phyloP scores from a whole-genome alignment of 345 rosid genomes.

The Euphorbia pulcherrima region DNA sequence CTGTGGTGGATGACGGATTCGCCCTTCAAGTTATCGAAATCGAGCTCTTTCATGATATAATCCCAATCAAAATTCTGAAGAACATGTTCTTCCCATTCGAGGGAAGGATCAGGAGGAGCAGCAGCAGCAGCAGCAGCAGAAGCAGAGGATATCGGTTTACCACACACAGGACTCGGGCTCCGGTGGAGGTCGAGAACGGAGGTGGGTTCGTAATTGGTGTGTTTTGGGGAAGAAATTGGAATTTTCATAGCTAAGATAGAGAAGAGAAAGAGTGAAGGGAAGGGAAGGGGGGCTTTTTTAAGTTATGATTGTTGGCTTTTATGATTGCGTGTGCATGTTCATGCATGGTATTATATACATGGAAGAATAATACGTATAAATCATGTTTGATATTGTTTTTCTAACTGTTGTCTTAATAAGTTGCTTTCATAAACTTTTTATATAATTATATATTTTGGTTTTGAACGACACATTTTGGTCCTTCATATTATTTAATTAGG shows the following conservation, averaged over 20 bases:
- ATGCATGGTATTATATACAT: slow-evolving; percentile 15
- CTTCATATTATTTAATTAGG: too few species aligned
- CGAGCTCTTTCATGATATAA: slow-evolving; percentile 73
- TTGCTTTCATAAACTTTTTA: too few species aligned
- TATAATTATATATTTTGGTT: too few species aligned
- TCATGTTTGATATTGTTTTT: slow-evolving; percentile 25
- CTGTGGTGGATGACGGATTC: slow-evolving; percentile 22
- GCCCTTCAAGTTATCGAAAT: slow-evolving; percentile 33
- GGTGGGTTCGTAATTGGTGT: slow-evolving; percentile 60
- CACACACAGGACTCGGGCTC: slow-evolving; percentile 43
- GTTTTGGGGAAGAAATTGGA: slow-evolving; percentile 38
- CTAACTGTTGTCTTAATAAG: too few species aligned
- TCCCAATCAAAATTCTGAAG: slow-evolving; percentile 83
- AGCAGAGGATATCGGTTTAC: slow-evolving; percentile 22
- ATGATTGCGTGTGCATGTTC: slow-evolving; percentile 43
- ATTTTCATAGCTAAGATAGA: slow-evolving; percentile 57
- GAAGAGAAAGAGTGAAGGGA: slow-evolving; percentile 11
- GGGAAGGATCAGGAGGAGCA: slow-evolving; percentile 16
- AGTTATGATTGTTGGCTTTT: slow-evolving; percentile 48
- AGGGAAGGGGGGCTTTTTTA: slow-evolving; percentile 48
- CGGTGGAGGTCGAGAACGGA: slow-evolving; percentile 71
- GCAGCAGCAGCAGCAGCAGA: slow-evolving; percentile 13
- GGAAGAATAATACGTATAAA: slow-evolving; percentile 28
- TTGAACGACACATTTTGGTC: too few species aligned
- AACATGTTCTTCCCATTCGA: slow-evolving; percentile 58